Evolutionary conservation across 1,139 yeast species (phyloP).

Genomic region (Taiozyma onychis): DNA sequence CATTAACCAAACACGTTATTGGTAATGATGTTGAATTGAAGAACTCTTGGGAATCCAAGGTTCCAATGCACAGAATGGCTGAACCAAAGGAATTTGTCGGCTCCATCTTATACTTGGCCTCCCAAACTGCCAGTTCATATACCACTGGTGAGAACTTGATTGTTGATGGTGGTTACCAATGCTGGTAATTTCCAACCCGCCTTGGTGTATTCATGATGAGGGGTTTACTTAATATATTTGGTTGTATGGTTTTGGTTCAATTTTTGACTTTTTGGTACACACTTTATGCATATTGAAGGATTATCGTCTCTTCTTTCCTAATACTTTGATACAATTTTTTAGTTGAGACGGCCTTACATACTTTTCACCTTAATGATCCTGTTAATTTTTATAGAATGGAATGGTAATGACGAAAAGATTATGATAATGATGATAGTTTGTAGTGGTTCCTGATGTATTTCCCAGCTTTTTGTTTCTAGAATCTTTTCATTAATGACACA

Average conservation of each 20-base stretch:
- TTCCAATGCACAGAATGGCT: constrained; percentile 78
- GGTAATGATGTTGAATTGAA: constrained; percentile 46
- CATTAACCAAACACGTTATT: constrained; percentile 53
- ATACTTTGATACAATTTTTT: neutral
- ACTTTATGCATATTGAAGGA: neutral
- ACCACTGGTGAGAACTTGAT: constrained; percentile 79
- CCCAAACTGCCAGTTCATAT: constrained; percentile 67
- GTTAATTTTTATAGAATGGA: neutral
- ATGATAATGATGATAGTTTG: neutral
- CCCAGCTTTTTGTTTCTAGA: no score
- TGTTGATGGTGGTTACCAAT: constrained; percentile 83
- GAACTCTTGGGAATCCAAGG: constrained; percentile 54
- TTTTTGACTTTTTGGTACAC: neutral
- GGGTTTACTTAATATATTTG: neutral
- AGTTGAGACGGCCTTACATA: neutral
- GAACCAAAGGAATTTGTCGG: constrained; percentile 79
- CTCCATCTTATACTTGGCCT: constrained; percentile 72
- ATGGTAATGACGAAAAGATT: neutral
- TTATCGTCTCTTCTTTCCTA: neutral
- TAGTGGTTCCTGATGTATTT: neutral
- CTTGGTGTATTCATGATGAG: neutral
- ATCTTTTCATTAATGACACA: no score
- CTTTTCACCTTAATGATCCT: neutral
- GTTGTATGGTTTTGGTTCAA: neutral
- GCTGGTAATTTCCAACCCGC: constrained; percentile 33